Evolutionary conservation across 164 flowering plant species (phyloP).

Genomic region (Aristolochia californica): DNA sequence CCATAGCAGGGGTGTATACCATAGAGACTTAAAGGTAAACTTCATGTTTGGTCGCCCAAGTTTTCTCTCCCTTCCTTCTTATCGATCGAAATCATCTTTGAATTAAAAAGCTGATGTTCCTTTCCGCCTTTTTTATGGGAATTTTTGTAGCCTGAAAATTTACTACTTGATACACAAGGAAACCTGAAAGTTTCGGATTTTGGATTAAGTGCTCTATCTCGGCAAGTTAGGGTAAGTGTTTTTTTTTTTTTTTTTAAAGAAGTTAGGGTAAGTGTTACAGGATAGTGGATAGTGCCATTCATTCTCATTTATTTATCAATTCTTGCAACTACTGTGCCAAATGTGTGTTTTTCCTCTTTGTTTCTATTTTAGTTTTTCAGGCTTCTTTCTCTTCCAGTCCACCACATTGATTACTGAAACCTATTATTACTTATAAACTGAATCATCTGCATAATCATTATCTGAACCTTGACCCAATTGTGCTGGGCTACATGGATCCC

Average conservation of each 20-base stretch:
- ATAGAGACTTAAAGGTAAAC: constrained; percentile 69
- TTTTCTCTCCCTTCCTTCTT: neutral
- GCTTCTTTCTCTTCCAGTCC: no score
- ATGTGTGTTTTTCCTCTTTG: no score
- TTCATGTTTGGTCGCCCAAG: neutral
- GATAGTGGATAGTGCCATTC: neutral
- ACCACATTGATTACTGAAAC: no score
- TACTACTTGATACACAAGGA: constrained; percentile 62
- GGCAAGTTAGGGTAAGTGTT: constrained; percentile 86
- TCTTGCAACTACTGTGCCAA: no score
- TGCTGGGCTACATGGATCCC: no score
- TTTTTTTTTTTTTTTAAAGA: no score
- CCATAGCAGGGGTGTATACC: constrained; percentile 85
- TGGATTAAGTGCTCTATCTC: constrained; percentile 83
- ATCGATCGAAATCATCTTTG: no score
- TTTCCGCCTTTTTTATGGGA: neutral
- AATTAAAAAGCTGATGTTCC: neutral
- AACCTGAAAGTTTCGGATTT: constrained; percentile 87
- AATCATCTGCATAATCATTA: no score
- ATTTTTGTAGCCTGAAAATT: constrained; percentile 67
- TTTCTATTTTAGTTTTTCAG: no score
- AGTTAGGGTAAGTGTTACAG: constrained; percentile 23
- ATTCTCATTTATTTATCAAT: no score
- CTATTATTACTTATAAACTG: no score
- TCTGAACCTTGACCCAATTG: no score